phyloP scores from a whole-genome alignment of 768 basidiomycete genomes.

The Hemileccinum impolitum region DNA sequence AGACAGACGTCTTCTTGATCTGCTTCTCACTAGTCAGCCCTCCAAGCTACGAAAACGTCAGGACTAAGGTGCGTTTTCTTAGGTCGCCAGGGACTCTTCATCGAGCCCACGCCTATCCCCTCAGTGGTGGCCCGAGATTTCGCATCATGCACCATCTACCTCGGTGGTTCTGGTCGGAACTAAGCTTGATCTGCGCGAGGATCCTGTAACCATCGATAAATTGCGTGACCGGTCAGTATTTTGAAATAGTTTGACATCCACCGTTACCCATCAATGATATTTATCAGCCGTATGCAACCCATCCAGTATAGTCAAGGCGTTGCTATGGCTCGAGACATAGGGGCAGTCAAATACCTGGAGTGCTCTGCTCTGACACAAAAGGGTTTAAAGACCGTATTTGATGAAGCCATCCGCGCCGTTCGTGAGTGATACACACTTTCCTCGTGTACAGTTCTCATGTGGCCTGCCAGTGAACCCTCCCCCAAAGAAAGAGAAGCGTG shows the following conservation, averaged over 20 bases:
- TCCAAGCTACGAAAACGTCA: constrained; percentile 97
- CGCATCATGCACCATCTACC: constrained; percentile 94
- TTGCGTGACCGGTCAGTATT: constrained; percentile 75
- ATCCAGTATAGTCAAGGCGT: constrained; percentile 91
- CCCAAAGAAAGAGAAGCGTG: constrained; percentile 50
- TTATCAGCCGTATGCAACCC: constrained; percentile 82
- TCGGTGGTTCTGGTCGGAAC: constrained; percentile 94
- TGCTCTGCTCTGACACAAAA: constrained; percentile 98
- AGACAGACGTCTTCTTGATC: constrained; percentile 98
- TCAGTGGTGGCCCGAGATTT: constrained; percentile 96
- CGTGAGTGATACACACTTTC: constrained; percentile 50
- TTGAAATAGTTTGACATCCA: constrained; percentile 4
- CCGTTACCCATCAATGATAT: constrained; percentile 6
- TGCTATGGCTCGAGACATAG: constrained; percentile 89
- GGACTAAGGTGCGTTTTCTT: constrained; percentile 74
- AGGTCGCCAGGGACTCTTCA: background rate
- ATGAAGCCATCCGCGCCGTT: constrained; percentile 97
- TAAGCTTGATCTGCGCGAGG: constrained; percentile 96
- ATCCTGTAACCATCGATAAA: constrained; percentile 88
- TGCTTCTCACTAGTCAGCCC: constrained; percentile 99
- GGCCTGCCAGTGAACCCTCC: constrained; percentile 67
- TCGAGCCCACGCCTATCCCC: constrained; percentile 8
- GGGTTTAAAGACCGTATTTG: constrained; percentile 98
- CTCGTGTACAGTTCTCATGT: constrained; percentile 5
- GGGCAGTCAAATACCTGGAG: constrained; percentile 93